A percentile compares a stretch with the other conserved stretches of the same genome.
Conservation (phyloP, 1,139 yeast species). For the Magnusiomyces clavatus region DNA sequence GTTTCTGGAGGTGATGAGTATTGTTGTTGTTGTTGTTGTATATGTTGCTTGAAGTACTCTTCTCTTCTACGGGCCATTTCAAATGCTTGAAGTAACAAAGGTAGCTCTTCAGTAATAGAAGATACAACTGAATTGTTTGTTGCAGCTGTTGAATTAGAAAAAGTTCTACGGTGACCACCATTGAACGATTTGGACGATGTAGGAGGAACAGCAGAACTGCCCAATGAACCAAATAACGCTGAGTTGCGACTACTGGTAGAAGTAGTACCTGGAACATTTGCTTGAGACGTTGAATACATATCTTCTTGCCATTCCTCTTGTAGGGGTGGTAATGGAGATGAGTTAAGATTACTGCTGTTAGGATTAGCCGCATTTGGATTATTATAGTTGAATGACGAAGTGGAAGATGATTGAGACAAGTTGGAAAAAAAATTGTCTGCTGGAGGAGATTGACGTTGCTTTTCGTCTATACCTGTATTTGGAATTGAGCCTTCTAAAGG, state of each 20-base stretch:
- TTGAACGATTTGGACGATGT: conserved; percentile 3
- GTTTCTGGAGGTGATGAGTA: neutral
- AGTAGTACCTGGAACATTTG: neutral
- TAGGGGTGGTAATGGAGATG: conserved; percentile 8
- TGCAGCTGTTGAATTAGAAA: conserved; percentile 15
- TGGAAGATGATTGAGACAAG: neutral
- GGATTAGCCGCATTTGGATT: neutral
- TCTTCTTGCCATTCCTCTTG: conserved; percentile 10
- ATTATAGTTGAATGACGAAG: neutral
- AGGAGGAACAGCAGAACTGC: conserved; percentile 4
- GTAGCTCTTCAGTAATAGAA: conserved; percentile 25
- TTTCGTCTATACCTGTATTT: neutral
- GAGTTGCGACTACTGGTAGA: neutral
- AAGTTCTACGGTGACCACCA: conserved; percentile 2
- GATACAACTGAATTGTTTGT: conserved; percentile 15
- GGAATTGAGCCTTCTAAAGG: conserved; percentile 11
- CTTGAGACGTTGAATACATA: neutral
- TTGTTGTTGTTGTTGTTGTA: neutral
- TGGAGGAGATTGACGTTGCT: neutral
- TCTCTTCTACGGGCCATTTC: conserved; percentile 21
- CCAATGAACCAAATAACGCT: no score
- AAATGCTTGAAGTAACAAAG: conserved; percentile 26
- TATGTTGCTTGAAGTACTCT: conserved; percentile 12
- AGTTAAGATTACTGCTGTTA: neutral
- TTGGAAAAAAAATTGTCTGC: neutral